phyloP scores from a whole-genome alignment of 306 rosid genomes.

The Vigna mungo region DNA sequence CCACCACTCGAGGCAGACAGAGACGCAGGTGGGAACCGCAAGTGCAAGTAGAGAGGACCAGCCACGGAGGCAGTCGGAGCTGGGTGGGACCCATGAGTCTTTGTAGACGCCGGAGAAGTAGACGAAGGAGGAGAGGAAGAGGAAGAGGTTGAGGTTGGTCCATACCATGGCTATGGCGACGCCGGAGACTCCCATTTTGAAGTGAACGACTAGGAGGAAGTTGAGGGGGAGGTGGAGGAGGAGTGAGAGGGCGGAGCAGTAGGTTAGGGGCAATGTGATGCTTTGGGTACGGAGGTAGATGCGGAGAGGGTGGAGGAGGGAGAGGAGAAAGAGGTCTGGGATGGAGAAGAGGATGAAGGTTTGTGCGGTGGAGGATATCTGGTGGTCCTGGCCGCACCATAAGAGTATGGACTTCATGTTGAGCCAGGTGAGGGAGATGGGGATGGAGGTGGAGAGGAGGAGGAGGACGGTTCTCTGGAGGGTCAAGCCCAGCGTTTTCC shows the following conservation, averaged over 20 bases:
- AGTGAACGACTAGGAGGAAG: conserved; percentile 67
- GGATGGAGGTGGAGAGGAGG: conserved; percentile 75
- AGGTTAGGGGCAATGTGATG: conserved; percentile 80
- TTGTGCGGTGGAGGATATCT: conserved; percentile 80
- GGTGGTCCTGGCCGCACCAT: conserved; percentile 82
- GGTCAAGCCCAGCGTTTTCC: conserved; percentile 78
- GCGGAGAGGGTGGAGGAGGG: conserved; percentile 88
- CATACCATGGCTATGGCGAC: conserved; percentile 88
- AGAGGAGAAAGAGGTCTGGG: conserved; percentile 88
- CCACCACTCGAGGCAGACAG: conserved; percentile 99
- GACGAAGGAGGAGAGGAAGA: conserved; percentile 65
- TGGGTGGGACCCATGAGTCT: conserved; percentile 88
- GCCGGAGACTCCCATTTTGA: conserved; percentile 82
- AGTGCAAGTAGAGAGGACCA: conserved; percentile 81
- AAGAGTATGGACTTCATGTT: conserved; percentile 79
- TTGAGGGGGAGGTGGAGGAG: conserved; percentile 85
- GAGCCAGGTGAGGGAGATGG: conserved; percentile 81
- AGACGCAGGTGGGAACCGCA: conserved; percentile 83
- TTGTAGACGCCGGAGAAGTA: conserved; percentile 75
- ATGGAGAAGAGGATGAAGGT: conserved; percentile 78
- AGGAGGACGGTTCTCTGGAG: conserved; percentile 87
- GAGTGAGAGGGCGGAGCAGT: conserved; percentile 80
- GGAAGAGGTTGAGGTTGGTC: conserved; percentile 72
- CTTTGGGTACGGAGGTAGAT: conserved; percentile 81
- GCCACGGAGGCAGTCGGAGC: conserved; percentile 73